Percentiles rank a stretch among this genome's conserved stretches.
phyloP scores from a whole-genome alignment of 768 basidiomycete genomes.

The Phylloporus sp. region DNA sequence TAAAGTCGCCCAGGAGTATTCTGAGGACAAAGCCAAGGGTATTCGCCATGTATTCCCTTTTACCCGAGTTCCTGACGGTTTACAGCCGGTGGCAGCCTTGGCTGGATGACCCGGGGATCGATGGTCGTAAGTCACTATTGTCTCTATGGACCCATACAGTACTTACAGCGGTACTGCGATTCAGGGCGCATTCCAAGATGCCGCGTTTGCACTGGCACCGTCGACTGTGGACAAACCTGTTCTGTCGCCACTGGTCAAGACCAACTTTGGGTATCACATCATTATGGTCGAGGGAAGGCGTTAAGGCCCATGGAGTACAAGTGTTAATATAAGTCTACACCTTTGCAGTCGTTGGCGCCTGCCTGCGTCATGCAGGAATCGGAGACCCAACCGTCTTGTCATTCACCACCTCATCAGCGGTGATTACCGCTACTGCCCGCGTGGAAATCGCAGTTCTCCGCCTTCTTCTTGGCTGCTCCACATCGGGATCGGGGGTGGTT shows the following conservation, averaged over 20 bases:
- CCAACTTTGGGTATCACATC: constrained; percentile 81
- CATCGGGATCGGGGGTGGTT: constrained; percentile 66
- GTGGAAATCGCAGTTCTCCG: constrained; percentile 34
- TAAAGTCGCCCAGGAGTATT: constrained; percentile 87
- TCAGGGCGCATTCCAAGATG: constrained; percentile 77
- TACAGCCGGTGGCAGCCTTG: constrained; percentile 77
- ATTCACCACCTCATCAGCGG: constrained; percentile 32
- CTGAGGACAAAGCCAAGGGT: constrained; percentile 91
- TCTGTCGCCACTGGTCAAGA: constrained; percentile 72
- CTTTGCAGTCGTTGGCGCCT: background rate
- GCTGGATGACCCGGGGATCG: constrained; percentile 83
- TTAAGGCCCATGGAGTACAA: constrained; percentile 26
- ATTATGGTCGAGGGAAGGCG: constrained; percentile 89
- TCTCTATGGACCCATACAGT: background rate
- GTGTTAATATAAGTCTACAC: constrained; percentile 17
- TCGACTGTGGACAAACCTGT: constrained; percentile 79
- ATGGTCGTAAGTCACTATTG: constrained; percentile 58
- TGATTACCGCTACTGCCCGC: constrained; percentile 26
- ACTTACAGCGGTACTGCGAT: constrained; percentile 6
- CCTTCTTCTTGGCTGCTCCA: constrained; percentile 47
- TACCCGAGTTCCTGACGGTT: background rate
- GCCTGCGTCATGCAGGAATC: constrained; percentile 15
- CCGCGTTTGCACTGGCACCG: constrained; percentile 76
- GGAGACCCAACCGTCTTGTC: constrained; percentile 30
- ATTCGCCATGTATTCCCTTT: background rate